Percentiles rank a stretch among this genome's conserved stretches.
phyloP scores from a whole-genome alignment of 805 yeast species.

The Grigorovia transvaalensis region DNA sequence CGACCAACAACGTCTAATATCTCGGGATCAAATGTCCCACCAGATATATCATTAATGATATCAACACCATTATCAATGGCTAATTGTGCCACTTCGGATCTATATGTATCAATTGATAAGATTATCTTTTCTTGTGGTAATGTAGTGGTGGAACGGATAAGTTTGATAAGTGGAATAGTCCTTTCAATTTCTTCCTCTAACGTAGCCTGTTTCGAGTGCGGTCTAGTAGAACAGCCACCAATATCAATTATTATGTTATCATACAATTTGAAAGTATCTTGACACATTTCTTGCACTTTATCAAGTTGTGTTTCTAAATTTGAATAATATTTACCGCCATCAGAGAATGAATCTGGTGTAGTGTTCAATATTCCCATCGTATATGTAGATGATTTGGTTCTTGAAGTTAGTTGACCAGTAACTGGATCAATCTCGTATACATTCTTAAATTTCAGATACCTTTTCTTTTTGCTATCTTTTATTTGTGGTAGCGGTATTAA shows the following conservation, averaged over 20 bases:
- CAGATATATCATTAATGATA: constrained; percentile 83
- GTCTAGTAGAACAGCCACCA: constrained; percentile 93
- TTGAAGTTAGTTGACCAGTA: constrained; percentile 22
- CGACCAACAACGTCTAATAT: constrained; percentile 65
- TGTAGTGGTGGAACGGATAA: constrained; percentile 39
- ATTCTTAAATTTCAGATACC: constrained; percentile 18
- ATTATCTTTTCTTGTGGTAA: constrained; percentile 33
- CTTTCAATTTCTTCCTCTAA: constrained; percentile 59
- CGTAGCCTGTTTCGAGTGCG: constrained; percentile 57
- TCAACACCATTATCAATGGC: constrained; percentile 74
- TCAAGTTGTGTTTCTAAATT: constrained; percentile 34
- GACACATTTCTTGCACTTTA: constrained; percentile 40
- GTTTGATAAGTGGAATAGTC: constrained; percentile 58
- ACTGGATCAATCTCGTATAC: constrained; percentile 36
- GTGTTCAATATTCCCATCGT: constrained; percentile 83
- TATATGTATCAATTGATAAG: constrained; percentile 82
- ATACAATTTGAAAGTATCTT: constrained; percentile 43
- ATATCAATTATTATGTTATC: constrained; percentile 55
- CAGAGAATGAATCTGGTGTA: constrained; percentile 94
- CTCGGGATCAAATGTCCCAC: constrained; percentile 57
- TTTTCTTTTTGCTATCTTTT: constrained; percentile 11
- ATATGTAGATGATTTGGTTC: constrained; percentile 34
- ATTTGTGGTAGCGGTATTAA: constrained; percentile 35
- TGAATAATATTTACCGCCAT: constrained; percentile 49
- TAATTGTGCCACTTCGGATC: constrained; percentile 61